Percentiles rank a stretch among this genome's conserved stretches.
These are phyloP conservation scores for Podosphaera fusca DNA, from an alignment of 2,329 filamentous ascomycete species.

Conservation along the genomic window DNA sequence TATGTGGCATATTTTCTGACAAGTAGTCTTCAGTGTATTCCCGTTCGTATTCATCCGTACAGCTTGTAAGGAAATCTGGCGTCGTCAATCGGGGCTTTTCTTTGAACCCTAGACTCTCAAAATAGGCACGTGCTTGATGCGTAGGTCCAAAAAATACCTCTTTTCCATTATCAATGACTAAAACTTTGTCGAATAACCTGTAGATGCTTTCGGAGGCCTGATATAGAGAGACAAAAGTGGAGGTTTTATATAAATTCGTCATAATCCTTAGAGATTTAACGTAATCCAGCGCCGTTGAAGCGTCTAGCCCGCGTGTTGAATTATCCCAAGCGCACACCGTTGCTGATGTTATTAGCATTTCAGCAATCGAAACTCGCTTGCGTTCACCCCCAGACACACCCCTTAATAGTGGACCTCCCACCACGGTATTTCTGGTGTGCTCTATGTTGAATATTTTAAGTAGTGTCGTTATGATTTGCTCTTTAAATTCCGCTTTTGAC, in stretches of 20 bases:
- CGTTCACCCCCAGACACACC: slow-evolving; percentile 64
- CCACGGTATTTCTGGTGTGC: slow-evolving; percentile 64
- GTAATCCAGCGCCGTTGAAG: slow-evolving; percentile 57
- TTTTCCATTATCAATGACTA: slow-evolving; percentile 51
- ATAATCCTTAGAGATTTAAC: slow-evolving; percentile 46
- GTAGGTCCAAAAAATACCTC: slow-evolving; percentile 43
- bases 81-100: slow-evolving; percentile 37
- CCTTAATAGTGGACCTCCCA: slow-evolving; percentile 60
- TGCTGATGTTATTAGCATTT: slow-evolving; percentile 51
- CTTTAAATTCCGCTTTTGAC: slow-evolving; percentile 51
- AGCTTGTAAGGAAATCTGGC: slow-evolving; percentile 53
- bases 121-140: slow-evolving; percentile 38
- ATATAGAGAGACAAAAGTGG: slow-evolving; percentile 44
- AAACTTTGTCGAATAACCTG: slow-evolving; percentile 55
- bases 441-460: slow-evolving; percentile 89
- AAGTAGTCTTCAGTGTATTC: slow-evolving; percentile 48
- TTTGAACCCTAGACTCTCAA: slow-evolving; percentile 38
- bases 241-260: slow-evolving; percentile 53
- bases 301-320: slow-evolving; percentile 56
- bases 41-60: slow-evolving; percentile 60
- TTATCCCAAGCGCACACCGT: slow-evolving; percentile 65
- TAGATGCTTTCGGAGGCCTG: slow-evolving; percentile 49
- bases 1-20: slow-evolving; percentile 42
- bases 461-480: slow-evolving; percentile 48
- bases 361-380: slow-evolving; percentile 59